These are phyloP conservation scores for Xylaria hypoxylon DNA, from an alignment of 2,329 filamentous ascomycete genomes.

Conservation along the genomic window DNA sequence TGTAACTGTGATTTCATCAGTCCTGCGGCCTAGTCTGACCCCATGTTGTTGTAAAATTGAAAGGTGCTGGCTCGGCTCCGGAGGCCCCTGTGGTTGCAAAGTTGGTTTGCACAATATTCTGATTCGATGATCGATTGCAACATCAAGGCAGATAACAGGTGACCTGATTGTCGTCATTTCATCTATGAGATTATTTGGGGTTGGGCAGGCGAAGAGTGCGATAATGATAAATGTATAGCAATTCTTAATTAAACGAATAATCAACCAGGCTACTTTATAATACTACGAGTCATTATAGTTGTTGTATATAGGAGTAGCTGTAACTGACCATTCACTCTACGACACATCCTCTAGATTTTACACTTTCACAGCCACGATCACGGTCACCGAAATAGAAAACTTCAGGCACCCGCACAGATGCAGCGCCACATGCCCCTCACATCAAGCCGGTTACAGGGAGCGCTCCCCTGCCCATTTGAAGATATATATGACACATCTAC, in stretches of 20 bases:
- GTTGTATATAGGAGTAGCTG: background rate
- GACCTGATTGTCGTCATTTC: background rate
- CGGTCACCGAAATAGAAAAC: slow-evolving; percentile 1
- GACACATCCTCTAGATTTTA: background rate
- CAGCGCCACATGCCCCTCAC: background rate
- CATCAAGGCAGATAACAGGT: slow-evolving; percentile 14
- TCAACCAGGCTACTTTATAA: background rate
- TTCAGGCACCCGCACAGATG: background rate
- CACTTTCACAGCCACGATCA: slow-evolving; percentile 9
- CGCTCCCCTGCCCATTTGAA: background rate
- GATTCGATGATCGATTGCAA: slow-evolving; percentile 25
- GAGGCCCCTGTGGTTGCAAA: background rate
- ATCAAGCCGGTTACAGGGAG: background rate
- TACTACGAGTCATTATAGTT: background rate
- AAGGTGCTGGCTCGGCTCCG: slow-evolving; percentile 9
- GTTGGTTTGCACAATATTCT: slow-evolving; percentile 20
- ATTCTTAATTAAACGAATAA: background rate
- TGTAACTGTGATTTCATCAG: slow-evolving; percentile 16
- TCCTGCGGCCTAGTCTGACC: background rate
- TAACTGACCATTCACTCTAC: background rate
- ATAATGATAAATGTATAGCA: background rate
- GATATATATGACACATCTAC: background rate
- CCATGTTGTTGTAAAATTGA: slow-evolving; percentile 20
- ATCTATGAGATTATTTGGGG: background rate
- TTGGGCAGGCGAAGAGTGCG: background rate